phyloP scores from a whole-genome alignment of 345 rosid genomes.

The Kandelia obovata region DNA sequence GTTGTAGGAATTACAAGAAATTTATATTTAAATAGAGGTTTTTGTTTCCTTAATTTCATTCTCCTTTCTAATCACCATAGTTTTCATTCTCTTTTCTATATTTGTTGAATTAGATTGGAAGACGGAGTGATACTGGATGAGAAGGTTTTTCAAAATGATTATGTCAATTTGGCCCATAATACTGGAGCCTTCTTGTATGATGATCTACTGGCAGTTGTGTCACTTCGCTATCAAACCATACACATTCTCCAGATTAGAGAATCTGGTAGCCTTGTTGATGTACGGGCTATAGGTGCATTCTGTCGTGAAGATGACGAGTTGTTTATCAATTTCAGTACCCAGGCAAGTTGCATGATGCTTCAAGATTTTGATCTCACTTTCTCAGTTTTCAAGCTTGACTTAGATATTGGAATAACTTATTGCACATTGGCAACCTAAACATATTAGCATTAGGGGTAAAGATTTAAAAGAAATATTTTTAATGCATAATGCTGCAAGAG shows the following conservation, averaged over 20 bases:
- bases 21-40: background rate
- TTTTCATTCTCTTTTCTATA: conserved; percentile 15
- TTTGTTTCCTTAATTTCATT: background rate
- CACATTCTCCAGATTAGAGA: conserved; percentile 91
- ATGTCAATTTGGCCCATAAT: conserved; percentile 66
- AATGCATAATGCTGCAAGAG: too few relatives aligned
- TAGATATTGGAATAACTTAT: background rate
- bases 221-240: conserved; percentile 81
- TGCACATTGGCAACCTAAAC: background rate
- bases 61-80: background rate
- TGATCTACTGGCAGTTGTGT: conserved; percentile 81
- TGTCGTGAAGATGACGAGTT: conserved; percentile 94
- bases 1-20: background rate
- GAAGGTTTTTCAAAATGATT: conserved; percentile 81
- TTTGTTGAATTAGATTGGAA: conserved; percentile 52
- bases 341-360: conserved; percentile 45
- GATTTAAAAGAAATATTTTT: too few relatives aligned
- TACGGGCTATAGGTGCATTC: conserved; percentile 77
- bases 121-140: conserved; percentile 79
- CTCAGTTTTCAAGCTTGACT: background rate
- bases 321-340: conserved; percentile 70
- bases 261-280: conserved; percentile 80
- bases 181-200: conserved; percentile 89
- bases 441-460: too few relatives aligned
- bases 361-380: conserved; percentile 16